Evolutionary conservation across 257 asterid species (phyloP), one percentile per base, ranked within the genome.

Genomic region (Salvia splendens): DNA sequence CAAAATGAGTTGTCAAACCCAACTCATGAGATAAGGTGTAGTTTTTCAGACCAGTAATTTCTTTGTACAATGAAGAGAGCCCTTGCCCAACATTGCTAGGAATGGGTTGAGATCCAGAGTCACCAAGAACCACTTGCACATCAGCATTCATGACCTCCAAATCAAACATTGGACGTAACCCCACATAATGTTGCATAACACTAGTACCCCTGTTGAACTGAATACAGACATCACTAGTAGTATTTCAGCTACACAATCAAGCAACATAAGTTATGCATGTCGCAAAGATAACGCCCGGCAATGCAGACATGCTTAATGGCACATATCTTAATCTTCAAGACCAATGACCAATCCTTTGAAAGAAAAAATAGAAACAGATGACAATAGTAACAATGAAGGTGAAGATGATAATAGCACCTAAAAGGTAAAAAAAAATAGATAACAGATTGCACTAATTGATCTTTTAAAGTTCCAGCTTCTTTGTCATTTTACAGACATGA

Each of bases 161-260:
- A 69, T 92, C 96, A 82, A 89, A 92, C 98, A 92, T 92, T 68
- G 98, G 96, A 16, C 96, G 92, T 60, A 92, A 76, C 60, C 98
- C 98, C 67, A 92, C 98, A 71, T 89, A 92, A 75, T 92, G 98
- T 83, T 92, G 96, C 98, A 92, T 92, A 40, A 95, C 96, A 72
- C 98, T 89, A 53, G 95, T 92, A 49, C 98, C 98, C 77, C 95
- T 84, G 86, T 89, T 92, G 69, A 92, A 92, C 96, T 89, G 94
- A 87, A 81, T 70, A 61, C 70, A 71, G 77, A 51, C 7, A 70
- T 61, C 52, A 42, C 75, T 51, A 60, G 53, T 49, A 36, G 51
- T 38, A 30, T 8, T 35, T 60, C 17, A 36, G 42, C 3, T 48
- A 10, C 55, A 40, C 54, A 24, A 50, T 20, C 24, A 48, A 48